Base-by-base conservation (phyloP, 2,329 filamentous ascomycete genomes). In the Colletotrichum limetticola region DNA sequence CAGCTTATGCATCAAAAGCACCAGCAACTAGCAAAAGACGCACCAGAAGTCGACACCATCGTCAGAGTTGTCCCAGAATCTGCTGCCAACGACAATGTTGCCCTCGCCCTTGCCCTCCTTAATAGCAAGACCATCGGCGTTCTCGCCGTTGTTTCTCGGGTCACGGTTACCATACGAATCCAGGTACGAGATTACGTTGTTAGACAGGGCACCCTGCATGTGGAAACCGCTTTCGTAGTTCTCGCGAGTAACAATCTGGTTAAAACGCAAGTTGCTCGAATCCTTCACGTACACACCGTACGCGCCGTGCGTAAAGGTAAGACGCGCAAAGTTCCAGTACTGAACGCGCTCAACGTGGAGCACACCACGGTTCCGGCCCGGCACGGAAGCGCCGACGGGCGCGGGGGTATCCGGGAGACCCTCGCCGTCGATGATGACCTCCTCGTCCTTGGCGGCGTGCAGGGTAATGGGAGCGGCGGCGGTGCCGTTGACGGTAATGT, bases 351-450 rank as follows among this genome's bases (percentile, higher is more conserved):
- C 80, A 49, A 88, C 83, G 74, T 88, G 86, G 19, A 87, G 80
- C 19, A 86, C 83, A 3, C 86, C 86, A 52, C 86, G 81, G 62
- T 86, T 83, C 3, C 77, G 74, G 53, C 81, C 82, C 1, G 82
- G 81, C 0, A 88, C 78, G 7, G 78, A 78, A 16, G 79, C 83
- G 16, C 79, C 83, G 1, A 87, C 74, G 0, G 77, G 80, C 6
- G 83, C 83, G 1, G 86, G 86, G 1, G 85, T 86, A 30, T 82
- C 80, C 1, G 72, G 77, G 1, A 83, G 71, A 4, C 22, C 76
- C 61, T 87, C 85, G 59, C 86, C 86, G 74, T 88, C 83, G 35
- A 87, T 80, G 57, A 86, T 80, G 4, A 86, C 85, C 37, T 82
- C 82, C 73, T 87, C 86, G 5, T 76, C 77, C 7, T 79, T 77